Evolutionary conservation across 2,329 filamentous ascomycete species (phyloP).

Genomic region (Colletotrichum caudatum): DNA sequence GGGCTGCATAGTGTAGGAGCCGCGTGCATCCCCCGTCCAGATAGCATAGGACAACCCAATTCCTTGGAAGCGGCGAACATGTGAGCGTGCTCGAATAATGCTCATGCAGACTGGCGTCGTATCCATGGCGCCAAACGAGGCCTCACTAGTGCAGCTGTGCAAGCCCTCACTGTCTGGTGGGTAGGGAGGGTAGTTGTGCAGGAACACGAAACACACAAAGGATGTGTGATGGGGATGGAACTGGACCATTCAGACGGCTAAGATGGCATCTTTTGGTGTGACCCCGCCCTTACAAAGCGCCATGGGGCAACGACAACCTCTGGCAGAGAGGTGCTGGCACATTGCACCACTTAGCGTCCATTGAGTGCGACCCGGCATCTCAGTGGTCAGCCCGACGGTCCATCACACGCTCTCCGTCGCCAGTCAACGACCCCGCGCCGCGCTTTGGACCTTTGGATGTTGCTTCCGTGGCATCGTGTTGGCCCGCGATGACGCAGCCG

Average conservation of each 20-base stretch:
- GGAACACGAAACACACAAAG: conserved; percentile 41
- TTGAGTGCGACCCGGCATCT: conserved; percentile 26
- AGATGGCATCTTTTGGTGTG: conserved; percentile 15
- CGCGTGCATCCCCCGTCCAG: background rate
- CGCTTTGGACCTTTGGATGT: conserved; percentile 32
- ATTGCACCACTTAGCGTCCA: conserved; percentile 32
- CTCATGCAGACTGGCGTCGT: conserved; percentile 36
- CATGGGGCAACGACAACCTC: conserved; percentile 28
- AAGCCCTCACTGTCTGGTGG: conserved; percentile 18
- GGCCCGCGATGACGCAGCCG: conserved; percentile 38
- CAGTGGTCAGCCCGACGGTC: conserved; percentile 23
- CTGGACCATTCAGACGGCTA: conserved; percentile 32
- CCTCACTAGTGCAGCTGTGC: conserved; percentile 21
- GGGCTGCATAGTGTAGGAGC: conserved; percentile 2
- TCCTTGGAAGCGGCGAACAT: conserved; percentile 39
- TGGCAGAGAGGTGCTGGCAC: conserved; percentile 28
- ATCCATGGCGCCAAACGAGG: conserved; percentile 29
- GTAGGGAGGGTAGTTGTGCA: conserved; percentile 34
- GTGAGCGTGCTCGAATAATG: conserved; percentile 39
- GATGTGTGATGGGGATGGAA: conserved; percentile 31
- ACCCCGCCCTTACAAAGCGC: conserved; percentile 15
- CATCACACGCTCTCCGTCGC: conserved; percentile 18
- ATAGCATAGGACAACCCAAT: conserved; percentile 23
- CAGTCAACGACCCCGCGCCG: conserved; percentile 36
- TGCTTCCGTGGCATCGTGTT: conserved; percentile 29